Percentiles rank a stretch among this genome's conserved stretches.
Evolutionary conservation across 2,329 filamentous ascomycete genomes (phyloP).

Genomic region (Colletotrichum viniferum): DNA sequence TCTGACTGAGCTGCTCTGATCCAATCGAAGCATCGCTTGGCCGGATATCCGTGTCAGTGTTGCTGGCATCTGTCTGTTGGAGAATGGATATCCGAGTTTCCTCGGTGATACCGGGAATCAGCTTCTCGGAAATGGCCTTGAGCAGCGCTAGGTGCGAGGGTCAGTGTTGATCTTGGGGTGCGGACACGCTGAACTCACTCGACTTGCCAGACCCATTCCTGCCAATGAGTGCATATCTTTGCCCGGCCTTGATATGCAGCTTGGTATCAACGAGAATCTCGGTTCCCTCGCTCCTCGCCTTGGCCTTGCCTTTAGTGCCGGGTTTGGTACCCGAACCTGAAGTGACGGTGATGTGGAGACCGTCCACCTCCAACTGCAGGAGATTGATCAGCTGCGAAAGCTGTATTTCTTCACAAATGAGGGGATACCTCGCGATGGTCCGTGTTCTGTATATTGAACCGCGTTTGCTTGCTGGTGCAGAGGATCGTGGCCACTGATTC

Average conservation of each 20-base stretch:
- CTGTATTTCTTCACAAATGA: slow-evolving; percentile 1
- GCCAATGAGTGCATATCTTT: slow-evolving; percentile 79
- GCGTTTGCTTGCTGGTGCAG: slow-evolving; percentile 70
- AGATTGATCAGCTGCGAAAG: slow-evolving; percentile 28
- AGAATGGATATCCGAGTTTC: slow-evolving; percentile 69
- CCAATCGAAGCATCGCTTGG: neutral
- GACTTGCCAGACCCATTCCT: slow-evolving; percentile 86
- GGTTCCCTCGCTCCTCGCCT: slow-evolving; percentile 48
- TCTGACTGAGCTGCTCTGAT: slow-evolving; percentile 12
- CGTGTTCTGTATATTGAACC: slow-evolving; percentile 63
- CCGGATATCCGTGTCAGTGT: slow-evolving; percentile 28
- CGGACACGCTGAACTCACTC: slow-evolving; percentile 50
- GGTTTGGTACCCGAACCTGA: slow-evolving; percentile 46
- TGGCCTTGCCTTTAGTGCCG: slow-evolving; percentile 56
- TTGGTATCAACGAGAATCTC: slow-evolving; percentile 75
- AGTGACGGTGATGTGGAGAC: slow-evolving; percentile 71
- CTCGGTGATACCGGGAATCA: slow-evolving; percentile 77
- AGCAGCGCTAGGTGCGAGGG: slow-evolving; percentile 60
- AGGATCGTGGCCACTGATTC: slow-evolving; percentile 59
- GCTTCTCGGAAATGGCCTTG: slow-evolving; percentile 75
- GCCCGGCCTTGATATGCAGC: slow-evolving; percentile 72
- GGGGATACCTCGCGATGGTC: slow-evolving; percentile 58
- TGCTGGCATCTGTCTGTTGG: slow-evolving; percentile 64
- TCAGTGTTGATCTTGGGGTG: neutral
- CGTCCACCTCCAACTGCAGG: slow-evolving; percentile 67